These are phyloP conservation scores for Penicillium sp. DNA, from an alignment of 2,329 filamentous ascomycete genomes.

Conservation along the genomic window DNA sequence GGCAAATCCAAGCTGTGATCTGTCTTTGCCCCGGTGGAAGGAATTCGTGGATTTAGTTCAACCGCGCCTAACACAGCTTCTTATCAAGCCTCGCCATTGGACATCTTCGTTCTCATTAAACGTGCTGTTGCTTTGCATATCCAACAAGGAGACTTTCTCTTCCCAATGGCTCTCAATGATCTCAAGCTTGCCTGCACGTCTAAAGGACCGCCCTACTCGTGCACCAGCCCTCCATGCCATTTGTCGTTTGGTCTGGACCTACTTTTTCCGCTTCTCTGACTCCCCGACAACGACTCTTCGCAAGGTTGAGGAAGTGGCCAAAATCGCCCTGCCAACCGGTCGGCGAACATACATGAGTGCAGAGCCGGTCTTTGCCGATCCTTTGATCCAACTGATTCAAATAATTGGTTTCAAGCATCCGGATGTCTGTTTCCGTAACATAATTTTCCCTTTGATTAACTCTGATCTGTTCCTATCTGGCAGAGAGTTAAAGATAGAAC, in stretches of 20 bases:
- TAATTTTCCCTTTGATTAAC: constrained; percentile 95
- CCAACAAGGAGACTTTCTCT: constrained; percentile 77
- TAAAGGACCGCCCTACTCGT: constrained; percentile 79
- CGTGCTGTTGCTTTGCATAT: constrained; percentile 82
- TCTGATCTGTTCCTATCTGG: constrained; percentile 77
- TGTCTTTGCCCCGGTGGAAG: constrained; percentile 80
- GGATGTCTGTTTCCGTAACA: constrained; percentile 85
- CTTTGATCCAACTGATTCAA: constrained; percentile 87
- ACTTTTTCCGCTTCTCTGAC: constrained; percentile 81
- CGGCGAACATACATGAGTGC: constrained; percentile 79
- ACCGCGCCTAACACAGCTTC: constrained; percentile 76
- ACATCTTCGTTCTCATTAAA: constrained; percentile 82
- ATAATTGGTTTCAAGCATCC: constrained; percentile 93
- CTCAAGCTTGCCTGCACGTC: constrained; percentile 70
- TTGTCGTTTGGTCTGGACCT: constrained; percentile 89
- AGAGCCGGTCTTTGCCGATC: constrained; percentile 80
- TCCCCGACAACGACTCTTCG: constrained; percentile 64
- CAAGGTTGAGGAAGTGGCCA: constrained; percentile 87
- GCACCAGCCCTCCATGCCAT: constrained; percentile 83
- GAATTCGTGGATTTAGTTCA: constrained; percentile 78
- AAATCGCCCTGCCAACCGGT: constrained; percentile 75
- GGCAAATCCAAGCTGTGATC: constrained; percentile 72
- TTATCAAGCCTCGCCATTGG: constrained; percentile 93
- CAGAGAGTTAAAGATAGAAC: constrained; percentile 82
- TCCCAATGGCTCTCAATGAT: constrained; percentile 84